Conservation (phyloP, 768 basidiomycete genomes). For the Fomitopsis serialis region DNA sequence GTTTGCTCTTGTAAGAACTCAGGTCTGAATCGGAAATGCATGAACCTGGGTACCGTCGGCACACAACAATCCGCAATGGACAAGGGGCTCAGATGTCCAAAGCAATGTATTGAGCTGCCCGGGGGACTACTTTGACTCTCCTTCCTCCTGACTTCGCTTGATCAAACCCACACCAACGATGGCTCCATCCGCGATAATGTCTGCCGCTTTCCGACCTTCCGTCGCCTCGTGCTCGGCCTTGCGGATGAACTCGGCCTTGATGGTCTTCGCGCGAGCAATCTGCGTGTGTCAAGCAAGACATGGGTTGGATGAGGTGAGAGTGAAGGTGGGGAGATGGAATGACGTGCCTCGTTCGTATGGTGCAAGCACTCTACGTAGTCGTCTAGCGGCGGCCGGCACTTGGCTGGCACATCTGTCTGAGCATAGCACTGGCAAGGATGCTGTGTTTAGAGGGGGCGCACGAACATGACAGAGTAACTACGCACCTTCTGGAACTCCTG, state of each 20-base stretch:
- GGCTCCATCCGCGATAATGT: conserved; percentile 66
- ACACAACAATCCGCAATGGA: neutral
- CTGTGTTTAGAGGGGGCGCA: neutral
- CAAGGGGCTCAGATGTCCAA: neutral
- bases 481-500: conserved; percentile 78
- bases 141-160: conserved; percentile 35
- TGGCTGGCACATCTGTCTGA: conserved; percentile 63
- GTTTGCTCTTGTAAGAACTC: too few species aligned
- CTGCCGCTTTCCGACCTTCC: conserved; percentile 67
- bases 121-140: neutral
- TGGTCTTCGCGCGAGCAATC: conserved; percentile 61
- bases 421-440: conserved; percentile 85
- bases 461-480: neutral
- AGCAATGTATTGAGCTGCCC: neutral
- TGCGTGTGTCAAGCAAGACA: conserved; percentile 15
- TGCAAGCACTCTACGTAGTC: conserved; percentile 94
- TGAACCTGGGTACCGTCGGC: too few species aligned
- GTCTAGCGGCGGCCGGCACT: conserved; percentile 67
- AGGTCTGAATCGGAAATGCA: too few species aligned
- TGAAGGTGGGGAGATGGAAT: neutral
- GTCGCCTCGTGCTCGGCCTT: conserved; percentile 59
- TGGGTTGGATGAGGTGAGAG: neutral
- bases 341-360: conserved; percentile 77
- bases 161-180: conserved; percentile 76
- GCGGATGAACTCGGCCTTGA: conserved; percentile 68